A percentile compares a stretch with the other conserved stretches of the same genome.
phyloP scores from a whole-genome alignment of 2,329 filamentous ascomycete genomes.

The Aphanoascus verrucosus region DNA sequence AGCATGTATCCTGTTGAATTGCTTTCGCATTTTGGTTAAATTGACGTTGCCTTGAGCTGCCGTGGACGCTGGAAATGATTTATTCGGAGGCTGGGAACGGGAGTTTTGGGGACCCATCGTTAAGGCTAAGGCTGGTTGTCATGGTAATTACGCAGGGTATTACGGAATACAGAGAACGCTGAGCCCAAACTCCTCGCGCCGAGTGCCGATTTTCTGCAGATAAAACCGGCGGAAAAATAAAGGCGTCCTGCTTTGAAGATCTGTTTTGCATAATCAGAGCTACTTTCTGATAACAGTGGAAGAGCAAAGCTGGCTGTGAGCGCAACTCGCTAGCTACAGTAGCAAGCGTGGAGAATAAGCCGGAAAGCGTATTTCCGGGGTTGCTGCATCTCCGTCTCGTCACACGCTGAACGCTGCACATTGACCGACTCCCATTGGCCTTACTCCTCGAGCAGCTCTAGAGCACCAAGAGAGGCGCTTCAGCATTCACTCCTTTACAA shows the following conservation, averaged over 20 bases:
- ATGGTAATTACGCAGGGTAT: background rate
- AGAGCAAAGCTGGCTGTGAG: background rate
- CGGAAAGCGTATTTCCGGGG: too few relatives aligned
- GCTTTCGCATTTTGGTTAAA: too few relatives aligned
- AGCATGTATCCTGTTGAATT: too few relatives aligned
- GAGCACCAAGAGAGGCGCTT: background rate
- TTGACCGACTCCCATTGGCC: background rate
- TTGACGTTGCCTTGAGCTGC: background rate
- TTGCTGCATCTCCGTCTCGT: too few relatives aligned
- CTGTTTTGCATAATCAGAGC: background rate
- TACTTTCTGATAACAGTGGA: background rate
- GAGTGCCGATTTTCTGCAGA: too few relatives aligned
- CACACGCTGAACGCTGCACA: background rate
- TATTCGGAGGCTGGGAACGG: background rate
- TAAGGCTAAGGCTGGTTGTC: background rate
- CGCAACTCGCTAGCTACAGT: too few relatives aligned
- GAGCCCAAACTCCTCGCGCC: background rate
- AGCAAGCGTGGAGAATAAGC: too few relatives aligned
- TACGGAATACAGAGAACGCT: background rate
- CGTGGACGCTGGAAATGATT: background rate
- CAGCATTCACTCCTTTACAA: background rate
- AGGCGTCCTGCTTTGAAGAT: too few relatives aligned
- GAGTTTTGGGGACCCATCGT: background rate
- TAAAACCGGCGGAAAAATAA: too few relatives aligned
- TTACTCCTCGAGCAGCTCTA: background rate